Percentiles rank a stretch among this genome's conserved stretches.
Conservation (phyloP, 352 stramenopile genomes). For the Phytopythium chamaehyphon region DNA sequence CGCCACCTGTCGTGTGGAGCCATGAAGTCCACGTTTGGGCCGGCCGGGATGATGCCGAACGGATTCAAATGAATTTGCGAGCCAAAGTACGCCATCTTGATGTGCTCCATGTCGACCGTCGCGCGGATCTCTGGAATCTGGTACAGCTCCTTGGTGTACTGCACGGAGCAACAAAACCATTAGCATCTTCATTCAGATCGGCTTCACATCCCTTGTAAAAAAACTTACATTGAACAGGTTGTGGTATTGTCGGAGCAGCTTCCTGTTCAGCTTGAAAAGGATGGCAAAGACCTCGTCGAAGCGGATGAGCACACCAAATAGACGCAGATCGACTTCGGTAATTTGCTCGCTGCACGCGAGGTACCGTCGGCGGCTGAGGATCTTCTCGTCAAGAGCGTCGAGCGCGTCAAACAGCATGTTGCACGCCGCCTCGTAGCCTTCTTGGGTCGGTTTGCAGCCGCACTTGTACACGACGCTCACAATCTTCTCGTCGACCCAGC, state of each 20-base stretch:
- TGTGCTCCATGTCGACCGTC: conserved; percentile 82
- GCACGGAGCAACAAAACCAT: neutral
- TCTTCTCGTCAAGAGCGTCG: conserved; percentile 13
- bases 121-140: conserved; percentile 56
- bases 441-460: conserved; percentile 52
- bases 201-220: neutral
- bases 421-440: conserved; percentile 33
- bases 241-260: conserved; percentile 30
- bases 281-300: conserved; percentile 23
- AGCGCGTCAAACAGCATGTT: conserved; percentile 18
- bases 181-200: neutral
- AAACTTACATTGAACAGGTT: conserved; percentile 23
- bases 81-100: conserved; percentile 86
- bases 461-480: conserved; percentile 52
- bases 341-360: conserved; percentile 11
- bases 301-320: conserved; percentile 17
- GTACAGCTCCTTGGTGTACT: conserved; percentile 47
- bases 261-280: conserved; percentile 31
- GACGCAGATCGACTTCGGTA: conserved; percentile 20
- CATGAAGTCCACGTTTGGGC: conserved; percentile 16
- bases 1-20: conserved; percentile 16
- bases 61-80: conserved; percentile 73
- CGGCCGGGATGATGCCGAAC: conserved; percentile 70
- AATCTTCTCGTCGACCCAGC: conserved; percentile 51
- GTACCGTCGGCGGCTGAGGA: conserved; percentile 8